A percentile compares a stretch with the other conserved stretches of the same genome.
phyloP scores from a whole-genome alignment of 805 yeast genomes.

The Cyberlindnera meyerae region DNA sequence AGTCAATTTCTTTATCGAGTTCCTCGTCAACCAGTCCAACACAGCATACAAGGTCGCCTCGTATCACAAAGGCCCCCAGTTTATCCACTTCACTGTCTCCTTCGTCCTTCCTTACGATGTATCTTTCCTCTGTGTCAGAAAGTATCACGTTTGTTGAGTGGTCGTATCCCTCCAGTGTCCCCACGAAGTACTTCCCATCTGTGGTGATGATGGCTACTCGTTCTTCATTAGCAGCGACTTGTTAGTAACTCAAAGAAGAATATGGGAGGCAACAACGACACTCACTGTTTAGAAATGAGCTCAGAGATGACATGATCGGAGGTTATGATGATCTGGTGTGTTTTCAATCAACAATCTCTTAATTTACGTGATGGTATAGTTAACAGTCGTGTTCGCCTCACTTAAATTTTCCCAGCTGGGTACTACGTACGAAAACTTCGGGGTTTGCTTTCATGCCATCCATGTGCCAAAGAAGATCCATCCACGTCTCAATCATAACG shows the following conservation, averaged over 20 bases:
- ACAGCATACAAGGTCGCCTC: constrained; percentile 57
- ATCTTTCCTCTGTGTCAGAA: constrained; percentile 45
- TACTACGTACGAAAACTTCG: too few species aligned
- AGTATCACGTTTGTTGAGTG: constrained; percentile 57
- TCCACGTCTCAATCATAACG: too few species aligned
- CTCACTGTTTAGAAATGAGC: constrained; percentile 22
- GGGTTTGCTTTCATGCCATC: too few species aligned
- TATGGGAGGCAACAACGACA: not conserved
- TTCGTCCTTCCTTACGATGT: constrained; percentile 34
- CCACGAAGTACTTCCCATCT: constrained; percentile 49
- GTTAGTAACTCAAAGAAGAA: constrained; percentile 6
- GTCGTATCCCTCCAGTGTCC: constrained; percentile 56
- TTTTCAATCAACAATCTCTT: too few species aligned
- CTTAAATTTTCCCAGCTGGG: too few species aligned
- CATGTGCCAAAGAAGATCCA: too few species aligned
- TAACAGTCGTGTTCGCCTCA: not conserved
- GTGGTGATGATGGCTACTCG: constrained; percentile 52
- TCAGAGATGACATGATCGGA: constrained; percentile 21
- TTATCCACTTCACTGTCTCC: constrained; percentile 25
- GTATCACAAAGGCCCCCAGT: constrained; percentile 46
- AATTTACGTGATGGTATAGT: too few species aligned
- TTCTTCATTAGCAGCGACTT: constrained; percentile 30
- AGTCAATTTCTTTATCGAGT: constrained; percentile 34
- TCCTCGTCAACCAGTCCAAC: constrained; percentile 49
- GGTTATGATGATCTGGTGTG: too few species aligned